Evolutionary conservation across 2,329 filamentous ascomycete species (phyloP), one percentile per base, ranked within the genome.

Genomic region (Colletotrichum sp.): DNA sequence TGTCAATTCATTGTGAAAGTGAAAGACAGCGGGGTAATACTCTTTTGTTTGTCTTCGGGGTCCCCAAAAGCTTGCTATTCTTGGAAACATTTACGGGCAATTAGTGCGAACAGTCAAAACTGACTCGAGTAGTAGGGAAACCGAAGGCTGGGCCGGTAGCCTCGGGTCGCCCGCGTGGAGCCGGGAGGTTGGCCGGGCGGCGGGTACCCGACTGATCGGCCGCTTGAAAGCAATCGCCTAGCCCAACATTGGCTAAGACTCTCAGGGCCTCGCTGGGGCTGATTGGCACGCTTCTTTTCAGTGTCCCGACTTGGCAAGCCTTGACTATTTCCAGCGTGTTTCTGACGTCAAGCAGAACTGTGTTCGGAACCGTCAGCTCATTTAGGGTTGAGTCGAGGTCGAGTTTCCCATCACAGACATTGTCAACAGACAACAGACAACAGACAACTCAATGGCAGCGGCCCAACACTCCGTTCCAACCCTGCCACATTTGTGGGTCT

Each of bases 401-500:
- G 39, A 52, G 68, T 16, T 24, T 28, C 36, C 55, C 16, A 52
- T 63, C 57, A 34, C 26, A 24, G 60, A 28, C 67, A 48, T 36
- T 57, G 21, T 28, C 26, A 32, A 61, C 24, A 61, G 26, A 21
- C 43, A 63, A 61, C 24, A 61, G 26, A 21, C 39, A 61, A 61
- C 28, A 61, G 18, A 14, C 55, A 52, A 39, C n/a, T 32, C n/a
- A 14, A n/a, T 30, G 43, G 34, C 36, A 67, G 21, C 43, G 43
- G 43, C 52, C 63, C 55, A 55, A n/a, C n/a, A 52, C 39, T 32
- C 30, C 26, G 52, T 67, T 24, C 39, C 24, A 16, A 61, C 52
- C 71, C 72, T 18, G 63, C 68, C 72, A 68, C 68, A 68, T 61
- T 55, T 72, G 57, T 63, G 68, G 72, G 68, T 24, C 52, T 39